Base-by-base conservation (phyloP, 108 stramenopile genomes). In the Aurantiochytrium sp. region DNA sequence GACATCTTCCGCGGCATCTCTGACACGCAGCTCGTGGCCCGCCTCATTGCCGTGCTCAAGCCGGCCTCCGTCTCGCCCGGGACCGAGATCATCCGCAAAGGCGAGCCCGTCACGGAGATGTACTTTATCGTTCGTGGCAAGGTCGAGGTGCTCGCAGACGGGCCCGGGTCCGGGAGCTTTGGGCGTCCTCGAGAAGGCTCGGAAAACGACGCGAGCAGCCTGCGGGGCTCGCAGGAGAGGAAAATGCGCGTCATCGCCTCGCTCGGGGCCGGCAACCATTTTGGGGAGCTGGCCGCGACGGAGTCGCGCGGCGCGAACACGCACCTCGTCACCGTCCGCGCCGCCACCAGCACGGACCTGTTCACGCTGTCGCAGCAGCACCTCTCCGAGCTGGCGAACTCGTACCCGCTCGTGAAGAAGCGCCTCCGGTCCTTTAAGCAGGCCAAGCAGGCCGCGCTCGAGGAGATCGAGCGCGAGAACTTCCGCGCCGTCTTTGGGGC, bases 1-100 rank as follows among this genome's bases (percentile, higher is more conserved):
- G 4, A 81, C 45, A 48, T 81, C 12, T 81, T 81, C 24, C 73
- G 73, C 12, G 73, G 45, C 45, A 81, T 81, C 45, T 81, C 73
- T 6, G 45, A 81, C 24, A 41, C 73, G 17, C 73, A 81, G n/a
- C 42, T 81, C 21, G 45, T 81, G 8, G 42, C 45, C 6, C 17
- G 36, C 39, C 45, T 81, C 1, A 24, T 81, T 2, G 73, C 39
- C 2, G 24, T 41, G 39, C 24, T 81, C 0, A 81, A 81, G 24
- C 73, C 73, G 0, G n/a, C 12, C 6, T 48, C 45, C 19, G 12
- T 48, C 32, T 48, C 45, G 6, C 17, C 73, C 21, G 73, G 73
- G 8, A 48, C 39, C 12, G 45, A 48, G 21, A 48, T 81, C 24
- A 42, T 81, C 15, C 39, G 45, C 6, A 12, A 41, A 2, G 73